phyloP scores from a whole-genome alignment of 176 grass and related monocot genomes.

The Ananas comosus region DNA sequence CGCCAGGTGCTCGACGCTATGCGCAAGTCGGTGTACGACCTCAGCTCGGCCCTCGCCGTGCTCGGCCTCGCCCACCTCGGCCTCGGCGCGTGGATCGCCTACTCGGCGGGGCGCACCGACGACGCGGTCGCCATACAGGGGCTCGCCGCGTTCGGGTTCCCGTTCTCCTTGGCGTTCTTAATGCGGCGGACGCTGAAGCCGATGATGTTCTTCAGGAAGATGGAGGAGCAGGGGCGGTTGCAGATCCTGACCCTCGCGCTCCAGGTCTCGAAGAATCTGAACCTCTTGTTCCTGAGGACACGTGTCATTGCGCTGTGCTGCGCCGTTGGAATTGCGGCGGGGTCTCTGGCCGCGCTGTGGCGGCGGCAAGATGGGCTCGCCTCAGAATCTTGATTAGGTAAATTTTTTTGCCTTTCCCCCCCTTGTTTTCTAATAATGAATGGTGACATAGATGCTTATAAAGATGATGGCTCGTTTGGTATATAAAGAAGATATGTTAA shows the following conservation, averaged over 20 bases:
- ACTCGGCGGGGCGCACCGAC: constrained; percentile 21
- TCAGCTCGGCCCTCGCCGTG: constrained; percentile 54
- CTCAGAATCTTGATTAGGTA: not conserved
- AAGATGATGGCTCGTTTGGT: not conserved
- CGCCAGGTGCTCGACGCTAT: constrained; percentile 57
- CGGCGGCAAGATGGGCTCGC: constrained; percentile 25
- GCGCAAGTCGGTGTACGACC: constrained; percentile 38
- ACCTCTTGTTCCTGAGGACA: constrained; percentile 63
- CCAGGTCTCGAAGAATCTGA: constrained; percentile 62
- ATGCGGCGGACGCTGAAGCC: constrained; percentile 72
- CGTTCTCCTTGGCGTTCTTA: constrained; percentile 60
- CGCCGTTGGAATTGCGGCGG: constrained; percentile 54
- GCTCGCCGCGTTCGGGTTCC: constrained; percentile 65
- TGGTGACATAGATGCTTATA: no score
- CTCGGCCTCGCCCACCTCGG: constrained; percentile 64
- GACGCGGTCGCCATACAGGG: constrained; percentile 62
- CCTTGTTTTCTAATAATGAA: no score
- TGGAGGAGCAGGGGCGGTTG: constrained; percentile 76
- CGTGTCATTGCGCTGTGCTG: constrained; percentile 55
- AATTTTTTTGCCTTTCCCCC: not conserved
- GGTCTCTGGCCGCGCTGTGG: constrained; percentile 38
- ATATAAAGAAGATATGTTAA: not conserved
- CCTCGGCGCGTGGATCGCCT: constrained; percentile 55
- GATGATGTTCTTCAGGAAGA: constrained; percentile 88
- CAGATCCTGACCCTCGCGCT: constrained; percentile 79